A percentile compares a stretch with the other conserved stretches of the same genome.
Conservation (phyloP, 2,329 filamentous ascomycete species). For the Blastomyces emzantsi region DNA sequence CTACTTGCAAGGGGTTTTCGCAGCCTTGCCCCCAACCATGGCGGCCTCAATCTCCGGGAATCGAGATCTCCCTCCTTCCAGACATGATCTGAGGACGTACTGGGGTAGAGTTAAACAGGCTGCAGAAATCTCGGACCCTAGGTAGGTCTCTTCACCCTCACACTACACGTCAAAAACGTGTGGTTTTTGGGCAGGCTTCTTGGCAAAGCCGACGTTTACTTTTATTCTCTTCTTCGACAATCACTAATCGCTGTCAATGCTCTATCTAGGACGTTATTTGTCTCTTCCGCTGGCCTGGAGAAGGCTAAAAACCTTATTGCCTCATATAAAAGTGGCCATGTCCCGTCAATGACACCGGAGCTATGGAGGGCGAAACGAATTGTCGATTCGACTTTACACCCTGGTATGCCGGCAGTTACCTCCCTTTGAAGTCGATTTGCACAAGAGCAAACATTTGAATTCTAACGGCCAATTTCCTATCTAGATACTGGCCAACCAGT, state of each 20-base stretch:
- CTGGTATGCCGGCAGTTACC: conserved; percentile 50
- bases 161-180: neutral
- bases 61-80: conserved; percentile 81
- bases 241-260: neutral
- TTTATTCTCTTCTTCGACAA: neutral
- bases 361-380: conserved; percentile 96
- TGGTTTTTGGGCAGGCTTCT: neutral
- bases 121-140: conserved; percentile 83
- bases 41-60: conserved; percentile 54
- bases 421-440: neutral
- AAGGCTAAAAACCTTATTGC: conserved; percentile 73
- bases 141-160: conserved; percentile 53
- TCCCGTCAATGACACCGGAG: conserved; percentile 71
- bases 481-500: conserved; percentile 87
- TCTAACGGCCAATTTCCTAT: neutral
- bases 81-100: conserved; percentile 88
- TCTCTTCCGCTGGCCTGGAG: conserved; percentile 68
- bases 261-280: conserved; percentile 66
- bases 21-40: conserved; percentile 34
- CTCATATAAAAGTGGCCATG: conserved; percentile 76
- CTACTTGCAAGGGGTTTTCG: neutral
- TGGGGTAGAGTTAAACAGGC: conserved; percentile 90
- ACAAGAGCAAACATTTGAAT: neutral
- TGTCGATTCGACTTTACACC: conserved; percentile 91
- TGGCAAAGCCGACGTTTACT: neutral